Conservation (phyloP, 495 filamentous ascomycete species). For the Penicillium subrubescens region DNA sequence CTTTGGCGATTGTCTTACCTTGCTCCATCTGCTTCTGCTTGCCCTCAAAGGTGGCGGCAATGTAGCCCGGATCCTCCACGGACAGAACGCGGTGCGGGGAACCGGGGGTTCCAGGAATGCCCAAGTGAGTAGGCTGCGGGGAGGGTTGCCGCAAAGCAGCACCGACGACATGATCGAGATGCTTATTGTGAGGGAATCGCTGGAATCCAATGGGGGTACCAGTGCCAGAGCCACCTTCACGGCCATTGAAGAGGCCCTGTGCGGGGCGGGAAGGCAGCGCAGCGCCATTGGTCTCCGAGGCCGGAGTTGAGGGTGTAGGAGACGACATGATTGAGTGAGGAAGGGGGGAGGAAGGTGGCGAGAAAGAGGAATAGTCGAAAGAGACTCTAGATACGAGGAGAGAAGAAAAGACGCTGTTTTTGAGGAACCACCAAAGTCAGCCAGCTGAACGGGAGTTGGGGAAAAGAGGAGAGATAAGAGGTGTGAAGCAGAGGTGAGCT, state of each 20-base stretch:
- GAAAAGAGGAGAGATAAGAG: constrained; percentile 11
- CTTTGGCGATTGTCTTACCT: constrained; percentile 52
- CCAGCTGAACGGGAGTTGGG: constrained; percentile 12
- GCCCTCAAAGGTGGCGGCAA: constrained; percentile 92
- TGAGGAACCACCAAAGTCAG: constrained; percentile 9
- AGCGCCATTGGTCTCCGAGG: constrained; percentile 38
- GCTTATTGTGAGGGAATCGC: constrained; percentile 58
- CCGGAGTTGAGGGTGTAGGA: constrained; percentile 35
- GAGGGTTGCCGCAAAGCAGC: constrained; percentile 70
- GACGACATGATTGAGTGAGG: constrained; percentile 37
- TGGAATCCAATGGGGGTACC: constrained; percentile 53
- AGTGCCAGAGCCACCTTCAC: constrained; percentile 42
- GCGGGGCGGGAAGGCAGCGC: constrained; percentile 36
- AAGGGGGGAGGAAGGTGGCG: neutral
- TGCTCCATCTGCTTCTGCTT: constrained; percentile 92
- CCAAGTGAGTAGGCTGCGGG: constrained; percentile 88
- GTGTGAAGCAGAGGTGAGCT: constrained; percentile 1
- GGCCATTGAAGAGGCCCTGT: constrained; percentile 41
- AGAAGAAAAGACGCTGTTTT: constrained; percentile 21
- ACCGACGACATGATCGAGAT: constrained; percentile 62
- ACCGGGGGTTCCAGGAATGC: constrained; percentile 60
- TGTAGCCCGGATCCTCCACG: constrained; percentile 91
- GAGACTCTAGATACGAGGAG: constrained; percentile 13
- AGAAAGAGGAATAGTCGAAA: neutral
- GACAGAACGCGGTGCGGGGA: constrained; percentile 65